Conservation (phyloP, 805 yeast genomes). For the Pichia paraexigua region DNA sequence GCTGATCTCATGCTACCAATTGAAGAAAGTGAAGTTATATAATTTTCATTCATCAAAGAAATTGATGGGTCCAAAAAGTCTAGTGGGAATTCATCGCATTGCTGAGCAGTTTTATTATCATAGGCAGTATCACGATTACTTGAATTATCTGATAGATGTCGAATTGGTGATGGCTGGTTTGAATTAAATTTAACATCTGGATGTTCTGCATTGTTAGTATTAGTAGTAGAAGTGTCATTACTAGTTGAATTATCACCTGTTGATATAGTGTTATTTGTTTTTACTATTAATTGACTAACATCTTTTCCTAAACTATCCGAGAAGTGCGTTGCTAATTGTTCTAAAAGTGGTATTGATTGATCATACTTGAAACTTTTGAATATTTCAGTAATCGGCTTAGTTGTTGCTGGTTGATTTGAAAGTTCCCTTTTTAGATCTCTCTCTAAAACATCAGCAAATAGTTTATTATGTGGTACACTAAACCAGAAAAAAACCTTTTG, state of each 20-base stretch:
- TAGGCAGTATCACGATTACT: background rate
- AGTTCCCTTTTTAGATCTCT: conserved; percentile 80
- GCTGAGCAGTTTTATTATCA: background rate
- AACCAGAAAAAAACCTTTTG: conserved; percentile 97
- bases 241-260: background rate
- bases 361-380: conserved; percentile 70
- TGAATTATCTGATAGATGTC: background rate
- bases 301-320: conserved; percentile 11
- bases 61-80: conserved; percentile 4
- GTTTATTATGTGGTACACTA: conserved; percentile 86
- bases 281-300: conserved; percentile 7
- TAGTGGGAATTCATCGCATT: conserved; percentile 7
- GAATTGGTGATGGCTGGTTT: background rate
- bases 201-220: background rate
- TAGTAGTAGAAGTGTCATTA: background rate
- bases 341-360: conserved; percentile 38
- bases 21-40: background rate
- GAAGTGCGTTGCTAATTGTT: conserved; percentile 37
- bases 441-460: conserved; percentile 89
- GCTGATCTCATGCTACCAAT: background rate
- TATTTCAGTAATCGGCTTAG: conserved; percentile 68
- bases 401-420: conserved; percentile 55
- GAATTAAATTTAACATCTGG: background rate
- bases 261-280: background rate
- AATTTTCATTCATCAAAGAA: background rate